These are phyloP conservation scores for Daldinia vernicosa DNA, from an alignment of 495 filamentous ascomycete species.

Conservation along the genomic window DNA sequence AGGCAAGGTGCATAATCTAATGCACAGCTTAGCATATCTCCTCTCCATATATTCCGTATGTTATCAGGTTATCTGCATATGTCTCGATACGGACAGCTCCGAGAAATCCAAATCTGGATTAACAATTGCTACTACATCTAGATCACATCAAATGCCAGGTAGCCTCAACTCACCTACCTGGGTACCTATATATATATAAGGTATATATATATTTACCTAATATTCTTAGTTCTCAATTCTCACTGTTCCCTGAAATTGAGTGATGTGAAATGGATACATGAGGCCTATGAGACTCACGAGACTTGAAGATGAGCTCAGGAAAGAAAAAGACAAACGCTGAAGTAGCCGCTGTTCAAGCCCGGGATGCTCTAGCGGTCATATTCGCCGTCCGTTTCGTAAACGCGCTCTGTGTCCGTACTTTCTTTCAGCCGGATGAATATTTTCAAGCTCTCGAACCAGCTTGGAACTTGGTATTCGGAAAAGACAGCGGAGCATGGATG, in stretches of 20 bases:
- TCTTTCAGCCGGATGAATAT: constrained; percentile 99
- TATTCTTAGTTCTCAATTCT: not conserved
- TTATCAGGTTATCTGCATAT: not conserved
- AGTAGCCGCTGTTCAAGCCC: constrained; percentile 43
- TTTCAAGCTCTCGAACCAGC: constrained; percentile 96
- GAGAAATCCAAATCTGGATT: constrained; percentile 36
- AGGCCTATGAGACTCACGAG: constrained; percentile 3
- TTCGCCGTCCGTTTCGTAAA: constrained; percentile 84
- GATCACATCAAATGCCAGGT: constrained; percentile 32
- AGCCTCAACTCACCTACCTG: constrained; percentile 31
- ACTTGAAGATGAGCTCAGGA: constrained; percentile 37
- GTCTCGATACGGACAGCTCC: constrained; percentile 39
- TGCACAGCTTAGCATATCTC: too few species aligned
- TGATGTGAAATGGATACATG: constrained; percentile 19
- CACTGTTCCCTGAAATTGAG: not conserved
- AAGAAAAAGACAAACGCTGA: constrained; percentile 25
- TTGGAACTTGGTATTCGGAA: constrained; percentile 87
- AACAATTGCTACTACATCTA: constrained; percentile 11
- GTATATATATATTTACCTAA: not conserved
- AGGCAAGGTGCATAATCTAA: not conserved
- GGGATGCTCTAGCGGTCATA: constrained; percentile 69
- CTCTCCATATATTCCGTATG: too few species aligned
- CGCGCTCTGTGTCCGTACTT: constrained; percentile 84
- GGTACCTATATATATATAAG: constrained; percentile 19
- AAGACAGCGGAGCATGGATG: constrained; percentile 82